These are phyloP conservation scores for Esteya vermicola DNA, from an alignment of 2,329 filamentous ascomycete species.

Conservation along the genomic window DNA sequence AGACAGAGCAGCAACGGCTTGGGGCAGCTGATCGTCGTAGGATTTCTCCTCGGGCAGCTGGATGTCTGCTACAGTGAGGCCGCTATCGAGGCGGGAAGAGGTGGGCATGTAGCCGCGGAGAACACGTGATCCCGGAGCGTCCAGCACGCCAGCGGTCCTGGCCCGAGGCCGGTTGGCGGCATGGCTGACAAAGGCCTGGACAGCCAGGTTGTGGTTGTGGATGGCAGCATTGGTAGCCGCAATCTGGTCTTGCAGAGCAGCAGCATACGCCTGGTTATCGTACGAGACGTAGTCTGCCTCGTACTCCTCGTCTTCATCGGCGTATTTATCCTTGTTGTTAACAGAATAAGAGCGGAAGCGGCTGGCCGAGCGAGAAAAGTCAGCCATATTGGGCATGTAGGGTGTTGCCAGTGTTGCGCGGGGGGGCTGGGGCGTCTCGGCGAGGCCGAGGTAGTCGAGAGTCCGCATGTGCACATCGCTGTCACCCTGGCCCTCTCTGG, in stretches of 20 bases:
- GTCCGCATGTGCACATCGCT: constrained; percentile 81
- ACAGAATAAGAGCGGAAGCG: constrained; percentile 91
- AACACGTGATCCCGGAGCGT: constrained; percentile 54
- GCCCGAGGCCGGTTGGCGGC: constrained; percentile 74
- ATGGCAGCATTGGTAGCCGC: constrained; percentile 57
- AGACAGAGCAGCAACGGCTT: constrained; percentile 70
- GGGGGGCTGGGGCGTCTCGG: constrained; percentile 76
- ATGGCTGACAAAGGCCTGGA: constrained; percentile 81
- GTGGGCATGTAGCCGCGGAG: constrained; percentile 63
- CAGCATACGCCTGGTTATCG: constrained; percentile 45
- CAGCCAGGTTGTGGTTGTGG: constrained; percentile 81
- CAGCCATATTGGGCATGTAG: constrained; percentile 61
- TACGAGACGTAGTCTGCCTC: constrained; percentile 35
- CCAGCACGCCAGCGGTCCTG: constrained; percentile 80
- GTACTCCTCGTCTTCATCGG: constrained; percentile 69
- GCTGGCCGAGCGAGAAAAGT: constrained; percentile 64
- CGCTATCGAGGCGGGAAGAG: constrained; percentile 58
- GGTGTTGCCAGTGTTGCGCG: constrained; percentile 62
- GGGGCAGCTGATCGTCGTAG: constrained; percentile 58
- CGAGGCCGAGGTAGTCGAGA: constrained; percentile 86
- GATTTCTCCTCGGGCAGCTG: constrained; percentile 61
- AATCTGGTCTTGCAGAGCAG: constrained; percentile 46
- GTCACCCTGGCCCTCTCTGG: constrained; percentile 70
- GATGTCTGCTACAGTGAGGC: constrained; percentile 62
- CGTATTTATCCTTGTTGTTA: constrained; percentile 96